Evolutionary conservation across 1,139 yeast genomes (phyloP), one percentile per base, ranked within the genome.

Genomic region (Hemisphaericaspora xylofermentans): DNA sequence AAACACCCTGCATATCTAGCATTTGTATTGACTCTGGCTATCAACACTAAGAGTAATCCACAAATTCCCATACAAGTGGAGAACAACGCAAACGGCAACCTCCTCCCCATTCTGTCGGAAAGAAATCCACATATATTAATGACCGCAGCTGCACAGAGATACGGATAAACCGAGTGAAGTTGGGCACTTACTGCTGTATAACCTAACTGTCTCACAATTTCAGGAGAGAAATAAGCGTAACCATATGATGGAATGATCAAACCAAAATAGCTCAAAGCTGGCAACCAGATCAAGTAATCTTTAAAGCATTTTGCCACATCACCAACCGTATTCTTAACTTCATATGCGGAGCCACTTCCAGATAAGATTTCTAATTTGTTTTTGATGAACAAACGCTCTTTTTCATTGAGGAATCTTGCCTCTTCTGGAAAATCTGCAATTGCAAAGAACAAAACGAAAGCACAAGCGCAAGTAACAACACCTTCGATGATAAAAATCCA

Each of bases 401-500:
- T 67, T 8, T 58, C 61, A 18, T 58, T 66, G 48, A 80, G 65
- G 60, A 78, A 79, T 47, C 76, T 68, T n/a, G 79, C 66, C 53
- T 78, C 63, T 52, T 69, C 74, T 1, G 76, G 76, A 62, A 71
- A 71, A 51, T 63, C 68, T 17, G 68, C 64, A 40, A 87, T 72
- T 29, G 74, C 61, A 56, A 84, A 82, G 61, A 63, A 85, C 45
- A 85, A 68, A n/a, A 83, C 44, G 26, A 82, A 46, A 0, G 78
- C 76, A 44, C 76, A 71, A 24, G 81, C 82, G 31, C 76, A 74
- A 19, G 94, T 86, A 52, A 82, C 67, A 5, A 82, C 68, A 41
- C 93, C 93, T 57, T 85, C 93, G 47, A 84, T 74, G 48, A 84
- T 75, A 59, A 80, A 85, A 44, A 85, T 70, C 85, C 88, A 84